These are phyloP conservation scores for Epichloe brachyelytri DNA, from an alignment of 2,329 filamentous ascomycete genomes.

Conservation along the genomic window DNA sequence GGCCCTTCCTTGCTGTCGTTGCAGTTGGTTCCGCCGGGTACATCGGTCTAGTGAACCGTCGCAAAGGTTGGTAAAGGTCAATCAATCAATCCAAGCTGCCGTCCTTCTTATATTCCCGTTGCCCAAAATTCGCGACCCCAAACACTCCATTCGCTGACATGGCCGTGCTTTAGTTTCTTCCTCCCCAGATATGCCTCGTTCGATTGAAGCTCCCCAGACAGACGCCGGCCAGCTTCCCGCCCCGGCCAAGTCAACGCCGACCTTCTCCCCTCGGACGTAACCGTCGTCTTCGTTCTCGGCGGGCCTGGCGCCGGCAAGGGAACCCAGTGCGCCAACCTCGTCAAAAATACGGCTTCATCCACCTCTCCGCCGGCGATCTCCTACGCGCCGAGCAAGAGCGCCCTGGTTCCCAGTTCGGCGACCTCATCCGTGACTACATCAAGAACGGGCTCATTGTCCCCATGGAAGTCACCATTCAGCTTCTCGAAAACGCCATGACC, in stretches of 20 bases:
- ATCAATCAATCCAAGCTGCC: background rate
- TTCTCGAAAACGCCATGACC: slow-evolving; percentile 89
- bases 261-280: slow-evolving; percentile 67
- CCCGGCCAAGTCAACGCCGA: slow-evolving; percentile 44
- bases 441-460: slow-evolving; percentile 90
- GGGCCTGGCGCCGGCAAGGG: slow-evolving; percentile 94
- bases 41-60: slow-evolving; percentile 34
- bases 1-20: slow-evolving; percentile 42
- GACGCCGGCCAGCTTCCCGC: slow-evolving; percentile 31
- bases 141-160: background rate
- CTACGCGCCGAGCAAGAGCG: slow-evolving; percentile 88
- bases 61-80: slow-evolving; percentile 27
- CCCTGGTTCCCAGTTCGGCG: slow-evolving; percentile 74
- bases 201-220: slow-evolving; percentile 23
- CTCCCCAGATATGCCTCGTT: slow-evolving; percentile 26
- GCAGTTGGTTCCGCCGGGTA: slow-evolving; percentile 36
- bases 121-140: background rate
- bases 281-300: slow-evolving; percentile 93
- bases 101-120: background rate
- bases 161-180: background rate
- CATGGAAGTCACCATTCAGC: slow-evolving; percentile 93
- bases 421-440: slow-evolving; percentile 88
- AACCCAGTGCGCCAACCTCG: slow-evolving; percentile 84
- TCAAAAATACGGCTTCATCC: slow-evolving; percentile 82
- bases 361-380: slow-evolving; percentile 87